A percentile compares a stretch with the other conserved stretches of the same genome.
phyloP scores from a whole-genome alignment of 2,329 filamentous ascomycete genomes.

The Esteya vermicola region DNA sequence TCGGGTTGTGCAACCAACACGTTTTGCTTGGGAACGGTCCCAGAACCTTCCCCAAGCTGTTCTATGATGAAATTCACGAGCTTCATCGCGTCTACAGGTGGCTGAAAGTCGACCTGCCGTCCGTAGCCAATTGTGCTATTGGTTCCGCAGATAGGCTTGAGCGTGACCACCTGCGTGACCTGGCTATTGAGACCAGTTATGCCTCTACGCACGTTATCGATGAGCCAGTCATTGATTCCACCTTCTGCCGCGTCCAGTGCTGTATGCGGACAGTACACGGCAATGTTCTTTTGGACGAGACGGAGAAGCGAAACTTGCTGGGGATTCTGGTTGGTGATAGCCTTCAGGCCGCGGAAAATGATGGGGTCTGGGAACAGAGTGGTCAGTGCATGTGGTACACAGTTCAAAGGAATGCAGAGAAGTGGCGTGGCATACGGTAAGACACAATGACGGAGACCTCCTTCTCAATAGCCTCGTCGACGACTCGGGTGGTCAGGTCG shows the following conservation, averaged over 20 bases:
- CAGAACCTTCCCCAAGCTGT: constrained; percentile 55
- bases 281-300: constrained; percentile 74
- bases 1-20: constrained; percentile 22
- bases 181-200: not conserved
- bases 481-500: constrained; percentile 79
- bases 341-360: constrained; percentile 88
- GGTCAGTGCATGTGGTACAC: not conserved
- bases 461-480: constrained; percentile 71
- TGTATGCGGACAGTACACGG: constrained; percentile 92
- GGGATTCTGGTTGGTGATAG: constrained; percentile 67
- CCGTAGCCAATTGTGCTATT: constrained; percentile 33
- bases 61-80: constrained; percentile 44
- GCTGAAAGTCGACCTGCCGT: constrained; percentile 27
- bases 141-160: constrained; percentile 16
- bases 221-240: constrained; percentile 89
- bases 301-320: constrained; percentile 78
- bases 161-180: constrained; percentile 17
- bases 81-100: constrained; percentile 23
- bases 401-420: not conserved
- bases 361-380: constrained; percentile 62
- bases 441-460: constrained; percentile 69
- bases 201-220: constrained; percentile 53
- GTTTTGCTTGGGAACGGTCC: constrained; percentile 38
- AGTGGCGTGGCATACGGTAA: constrained; percentile 50
- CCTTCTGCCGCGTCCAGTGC: constrained; percentile 76